Conservation (phyloP, 768 basidiomycete species). For the Favolaschia claudopus region DNA sequence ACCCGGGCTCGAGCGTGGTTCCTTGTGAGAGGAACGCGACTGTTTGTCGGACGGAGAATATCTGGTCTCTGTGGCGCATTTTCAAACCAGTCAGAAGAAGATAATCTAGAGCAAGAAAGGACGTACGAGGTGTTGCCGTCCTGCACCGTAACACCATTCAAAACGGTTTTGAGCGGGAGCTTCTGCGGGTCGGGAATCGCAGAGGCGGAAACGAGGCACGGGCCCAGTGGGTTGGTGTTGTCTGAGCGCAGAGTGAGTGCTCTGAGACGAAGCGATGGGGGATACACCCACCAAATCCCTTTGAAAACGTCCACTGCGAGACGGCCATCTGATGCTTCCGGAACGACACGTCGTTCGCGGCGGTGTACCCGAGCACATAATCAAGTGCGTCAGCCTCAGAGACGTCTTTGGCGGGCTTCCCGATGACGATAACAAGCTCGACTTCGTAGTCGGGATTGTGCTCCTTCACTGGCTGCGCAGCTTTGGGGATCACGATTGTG, state of each 20-base stretch:
- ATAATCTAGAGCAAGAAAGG: neutral
- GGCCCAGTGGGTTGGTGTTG: slow-evolving; percentile 80
- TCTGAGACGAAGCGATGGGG: neutral
- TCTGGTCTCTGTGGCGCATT: slow-evolving; percentile 66
- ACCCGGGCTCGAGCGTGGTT: slow-evolving; percentile 83
- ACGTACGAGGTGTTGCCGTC: slow-evolving; percentile 81
- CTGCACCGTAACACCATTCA: slow-evolving; percentile 77
- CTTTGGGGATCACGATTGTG: slow-evolving; percentile 68
- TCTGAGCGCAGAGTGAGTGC: slow-evolving; percentile 42
- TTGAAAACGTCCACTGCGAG: slow-evolving; percentile 90
- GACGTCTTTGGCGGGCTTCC: slow-evolving; percentile 82
- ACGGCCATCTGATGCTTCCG: slow-evolving; percentile 81
- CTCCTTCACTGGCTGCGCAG: slow-evolving; percentile 71
- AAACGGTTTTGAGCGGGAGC: slow-evolving; percentile 63
- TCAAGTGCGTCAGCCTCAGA: slow-evolving; percentile 82
- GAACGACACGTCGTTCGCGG: slow-evolving; percentile 87
- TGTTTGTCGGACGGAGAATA: slow-evolving; percentile 81
- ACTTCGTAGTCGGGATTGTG: slow-evolving; percentile 86
- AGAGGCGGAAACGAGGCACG: slow-evolving; percentile 75
- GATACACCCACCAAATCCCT: slow-evolving; percentile 72
- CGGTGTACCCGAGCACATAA: slow-evolving; percentile 86
- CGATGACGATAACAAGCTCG: slow-evolving; percentile 83
- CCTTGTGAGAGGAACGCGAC: slow-evolving; percentile 85
- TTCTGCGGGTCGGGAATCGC: slow-evolving; percentile 72
- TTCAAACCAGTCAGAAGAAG: neutral